Percentiles rank a stretch among this genome's conserved stretches.
Evolutionary conservation across 1,284 basidiomycete genomes (phyloP).

Genomic region (Apiotrichum brassicae): DNA sequence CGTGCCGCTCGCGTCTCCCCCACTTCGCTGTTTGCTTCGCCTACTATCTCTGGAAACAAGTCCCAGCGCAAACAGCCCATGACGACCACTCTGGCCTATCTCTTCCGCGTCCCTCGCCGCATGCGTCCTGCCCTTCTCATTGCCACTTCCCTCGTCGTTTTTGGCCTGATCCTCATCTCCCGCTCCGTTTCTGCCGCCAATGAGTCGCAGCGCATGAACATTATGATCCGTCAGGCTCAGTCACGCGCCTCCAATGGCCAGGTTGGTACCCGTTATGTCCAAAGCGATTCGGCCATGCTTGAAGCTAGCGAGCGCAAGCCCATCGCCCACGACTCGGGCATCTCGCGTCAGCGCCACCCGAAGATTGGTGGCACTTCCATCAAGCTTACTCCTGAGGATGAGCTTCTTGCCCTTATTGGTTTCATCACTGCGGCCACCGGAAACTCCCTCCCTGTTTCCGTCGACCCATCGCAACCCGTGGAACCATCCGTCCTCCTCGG

Average conservation of each 20-base stretch:
- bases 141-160: slow-evolving; percentile 24
- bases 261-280: not conserved
- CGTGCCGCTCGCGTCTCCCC: not conserved
- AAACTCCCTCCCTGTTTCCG: slow-evolving; percentile 62
- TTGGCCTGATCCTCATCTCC: slow-evolving; percentile 22
- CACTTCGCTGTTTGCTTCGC: not conserved
- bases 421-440: slow-evolving; percentile 71
- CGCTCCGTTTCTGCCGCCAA: slow-evolving; percentile 11
- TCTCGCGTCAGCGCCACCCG: not conserved
- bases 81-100: slow-evolving; percentile 18
- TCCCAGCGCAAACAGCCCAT: no score
- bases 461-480: slow-evolving; percentile 61
- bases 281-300: not conserved
- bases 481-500: slow-evolving; percentile 74
- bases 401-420: slow-evolving; percentile 65
- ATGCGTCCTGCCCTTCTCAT: slow-evolving; percentile 29
- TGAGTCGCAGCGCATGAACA: slow-evolving; percentile 4
- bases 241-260: not conserved
- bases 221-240: not conserved
- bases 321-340: not conserved
- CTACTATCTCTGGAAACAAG: no score
- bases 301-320: slow-evolving; percentile 3
- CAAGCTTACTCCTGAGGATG: slow-evolving; percentile 48
- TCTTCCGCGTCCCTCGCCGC: slow-evolving; percentile 33
- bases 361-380: not conserved